Evolutionary conservation across 495 filamentous ascomycete genomes (phyloP).

Genomic region (Ramalina intermedia): DNA sequence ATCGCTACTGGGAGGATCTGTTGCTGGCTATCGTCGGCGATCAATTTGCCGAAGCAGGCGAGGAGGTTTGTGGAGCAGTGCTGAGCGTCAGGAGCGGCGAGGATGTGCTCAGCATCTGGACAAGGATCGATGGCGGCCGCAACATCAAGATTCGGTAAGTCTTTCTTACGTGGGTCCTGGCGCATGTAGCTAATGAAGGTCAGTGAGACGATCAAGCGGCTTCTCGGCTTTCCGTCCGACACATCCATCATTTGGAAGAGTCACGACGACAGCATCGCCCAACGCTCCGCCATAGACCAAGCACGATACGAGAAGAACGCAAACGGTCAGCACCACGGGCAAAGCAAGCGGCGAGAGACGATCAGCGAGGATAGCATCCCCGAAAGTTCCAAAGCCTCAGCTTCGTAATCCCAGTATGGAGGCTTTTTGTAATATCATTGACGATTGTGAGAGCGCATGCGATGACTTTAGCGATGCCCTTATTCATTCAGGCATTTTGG

Average conservation of each 20-base stretch:
- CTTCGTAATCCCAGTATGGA: background rate
- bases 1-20: conserved; percentile 96
- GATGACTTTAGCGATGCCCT: conserved; percentile 10
- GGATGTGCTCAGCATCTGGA: conserved; percentile 96
- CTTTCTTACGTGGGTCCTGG: background rate
- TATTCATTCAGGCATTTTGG: conserved; percentile 3
- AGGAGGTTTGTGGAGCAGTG: conserved; percentile 90
- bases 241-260: conserved; percentile 91
- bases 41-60: conserved; percentile 84
- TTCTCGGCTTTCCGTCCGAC: conserved; percentile 69
- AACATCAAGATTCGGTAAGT: conserved; percentile 92
- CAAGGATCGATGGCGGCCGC: conserved; percentile 74
- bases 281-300: conserved; percentile 68
- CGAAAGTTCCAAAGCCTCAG: conserved; percentile 29
- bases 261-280: conserved; percentile 70
- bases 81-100: conserved; percentile 89
- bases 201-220: conserved; percentile 85
- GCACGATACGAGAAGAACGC: conserved; percentile 62
- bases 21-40: conserved; percentile 84
- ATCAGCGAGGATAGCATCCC: conserved; percentile 30
- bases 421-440: conserved; percentile 12
- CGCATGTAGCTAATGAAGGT: background rate
- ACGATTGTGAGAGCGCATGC: conserved; percentile 11
- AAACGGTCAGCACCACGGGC: conserved; percentile 28
- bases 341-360: conserved; percentile 32